These are phyloP conservation scores for Coix lacrymajobi DNA, from an alignment of 176 grass and related monocot genomes.

Conservation along the genomic window DNA sequence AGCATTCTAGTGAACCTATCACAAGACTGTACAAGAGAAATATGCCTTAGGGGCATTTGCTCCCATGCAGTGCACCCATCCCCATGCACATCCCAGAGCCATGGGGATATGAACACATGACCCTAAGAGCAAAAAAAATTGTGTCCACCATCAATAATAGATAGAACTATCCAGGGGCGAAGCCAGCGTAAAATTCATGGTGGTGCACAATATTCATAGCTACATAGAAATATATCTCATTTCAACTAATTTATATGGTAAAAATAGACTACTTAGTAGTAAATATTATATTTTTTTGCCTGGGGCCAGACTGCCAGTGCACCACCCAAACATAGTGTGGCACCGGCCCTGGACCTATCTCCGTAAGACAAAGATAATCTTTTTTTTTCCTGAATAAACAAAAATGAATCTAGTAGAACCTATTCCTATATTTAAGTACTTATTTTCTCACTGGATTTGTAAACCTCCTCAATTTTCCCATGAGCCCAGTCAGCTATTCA, in stretches of 20 bases:
- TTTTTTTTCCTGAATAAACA: slow-evolving; percentile 13
- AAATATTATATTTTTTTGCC: too few relatives aligned
- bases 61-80: not conserved
- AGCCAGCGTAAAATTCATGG: too few relatives aligned
- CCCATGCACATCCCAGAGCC: not conserved
- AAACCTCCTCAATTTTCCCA: not conserved
- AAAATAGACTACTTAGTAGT: too few relatives aligned
- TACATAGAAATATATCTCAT: too few relatives aligned
- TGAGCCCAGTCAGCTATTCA: not conserved
- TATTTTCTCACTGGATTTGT: not conserved
- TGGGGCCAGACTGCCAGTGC: too few relatives aligned
- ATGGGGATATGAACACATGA: not conserved
- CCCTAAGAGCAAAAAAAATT: not conserved
- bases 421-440: not conserved
- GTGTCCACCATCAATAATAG: not conserved
- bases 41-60: not conserved
- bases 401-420: not conserved
- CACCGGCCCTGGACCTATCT: too few relatives aligned
- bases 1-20: not conserved
- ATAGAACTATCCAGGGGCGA: too few relatives aligned
- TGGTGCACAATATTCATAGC: too few relatives aligned
- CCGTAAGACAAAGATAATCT: not conserved
- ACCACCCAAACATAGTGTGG: too few relatives aligned
- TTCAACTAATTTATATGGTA: too few relatives aligned
- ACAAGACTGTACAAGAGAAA: not conserved